A percentile compares a stretch with the other conserved stretches of the same genome.
Conservation (phyloP, 192 early-diverging fungal species). For the Powellomyces hirtus region DNA sequence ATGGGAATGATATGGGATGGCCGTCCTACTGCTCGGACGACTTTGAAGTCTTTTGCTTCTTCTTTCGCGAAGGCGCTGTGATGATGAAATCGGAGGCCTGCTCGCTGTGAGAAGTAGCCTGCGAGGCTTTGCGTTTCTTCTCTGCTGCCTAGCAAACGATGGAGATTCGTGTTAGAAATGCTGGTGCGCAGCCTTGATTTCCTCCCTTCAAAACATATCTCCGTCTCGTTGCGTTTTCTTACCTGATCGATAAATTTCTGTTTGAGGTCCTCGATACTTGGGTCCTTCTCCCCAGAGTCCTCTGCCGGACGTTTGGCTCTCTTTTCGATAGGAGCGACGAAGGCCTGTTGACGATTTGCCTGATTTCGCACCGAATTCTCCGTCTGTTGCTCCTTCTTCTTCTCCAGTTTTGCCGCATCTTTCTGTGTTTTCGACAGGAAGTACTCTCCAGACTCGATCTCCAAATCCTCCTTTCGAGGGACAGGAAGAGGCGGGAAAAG, state of each 20-base stretch:
- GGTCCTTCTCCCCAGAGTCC: background rate
- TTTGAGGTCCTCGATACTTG: constrained; percentile 43
- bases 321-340: constrained; percentile 75
- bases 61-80: constrained; percentile 33
- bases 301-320: background rate
- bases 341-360: constrained; percentile 74
- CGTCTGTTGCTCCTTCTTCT: constrained; percentile 69
- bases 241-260: constrained; percentile 43
- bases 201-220: background rate
- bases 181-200: background rate
- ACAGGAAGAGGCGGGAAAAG: constrained; percentile 86
- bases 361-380: constrained; percentile 68
- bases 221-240: background rate
- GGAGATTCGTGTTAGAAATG: background rate
- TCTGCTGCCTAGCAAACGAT: constrained; percentile 1
- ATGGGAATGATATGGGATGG: too few species aligned
- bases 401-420: constrained; percentile 50
- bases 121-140: constrained; percentile 25
- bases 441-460: constrained; percentile 96
- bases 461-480: constrained; percentile 83
- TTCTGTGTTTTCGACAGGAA: constrained; percentile 64
- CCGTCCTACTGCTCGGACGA: background rate
- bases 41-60: constrained; percentile 16
- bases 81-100: constrained; percentile 18
- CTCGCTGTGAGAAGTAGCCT: background rate